Evolutionary conservation across 129 eudicot genomes (phyloP).

Genomic region (Chrysanthemum makinoi): DNA sequence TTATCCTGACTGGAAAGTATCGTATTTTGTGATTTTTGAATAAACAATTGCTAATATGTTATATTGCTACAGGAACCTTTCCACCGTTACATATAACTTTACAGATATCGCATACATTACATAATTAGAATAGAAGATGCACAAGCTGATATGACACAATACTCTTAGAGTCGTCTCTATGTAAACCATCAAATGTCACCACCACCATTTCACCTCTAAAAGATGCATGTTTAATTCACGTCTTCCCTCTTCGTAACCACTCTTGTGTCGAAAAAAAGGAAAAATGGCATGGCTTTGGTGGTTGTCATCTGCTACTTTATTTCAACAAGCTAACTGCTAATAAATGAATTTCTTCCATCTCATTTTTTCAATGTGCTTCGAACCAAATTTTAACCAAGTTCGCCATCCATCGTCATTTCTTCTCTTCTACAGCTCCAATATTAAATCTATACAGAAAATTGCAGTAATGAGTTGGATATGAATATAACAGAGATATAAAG

Average conservation of each 20-base stretch:
- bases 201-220: background rate
- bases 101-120: background rate
- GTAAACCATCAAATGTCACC: slow-evolving; percentile 4
- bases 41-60: background rate
- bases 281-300: background rate
- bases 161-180: background rate
- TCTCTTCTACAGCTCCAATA: background rate
- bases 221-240: background rate
- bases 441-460: too few relatives aligned
- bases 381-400: background rate
- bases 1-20: too few relatives aligned
- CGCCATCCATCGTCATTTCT: background rate
- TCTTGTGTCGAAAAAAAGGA: background rate
- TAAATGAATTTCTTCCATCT: slow-evolving; percentile 5
- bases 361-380: background rate
- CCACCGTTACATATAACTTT: background rate
- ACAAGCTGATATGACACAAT: slow-evolving; percentile 2
- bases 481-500: background rate
- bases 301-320: background rate
- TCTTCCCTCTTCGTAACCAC: background rate
- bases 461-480: too few relatives aligned
- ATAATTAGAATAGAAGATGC: too few relatives aligned
- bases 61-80: background rate
- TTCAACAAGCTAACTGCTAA: background rate
- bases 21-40: too few relatives aligned